Conservation (phyloP, 306 rosid genomes). For the Macrotyloma uniflorum region DNA sequence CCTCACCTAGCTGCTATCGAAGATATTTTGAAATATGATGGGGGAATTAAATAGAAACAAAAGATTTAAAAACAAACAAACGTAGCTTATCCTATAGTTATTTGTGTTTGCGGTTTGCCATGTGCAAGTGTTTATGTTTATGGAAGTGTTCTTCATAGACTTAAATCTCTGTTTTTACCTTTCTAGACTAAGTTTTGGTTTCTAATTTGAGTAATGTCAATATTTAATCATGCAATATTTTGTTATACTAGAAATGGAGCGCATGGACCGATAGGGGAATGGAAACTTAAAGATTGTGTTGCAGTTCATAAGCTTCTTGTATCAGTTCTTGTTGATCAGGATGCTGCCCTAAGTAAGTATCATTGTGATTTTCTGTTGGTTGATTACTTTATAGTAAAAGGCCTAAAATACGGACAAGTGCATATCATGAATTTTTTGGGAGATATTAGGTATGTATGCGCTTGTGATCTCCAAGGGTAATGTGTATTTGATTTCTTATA, state of each 20-base stretch:
- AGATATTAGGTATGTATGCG: not conserved
- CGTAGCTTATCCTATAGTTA: conserved; percentile 8
- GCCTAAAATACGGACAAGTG: not conserved
- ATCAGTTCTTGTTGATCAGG: conserved; percentile 60
- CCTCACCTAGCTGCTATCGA: not conserved
- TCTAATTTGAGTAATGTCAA: conserved; percentile 4
- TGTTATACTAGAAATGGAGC: conserved; percentile 67
- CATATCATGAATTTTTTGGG: not conserved
- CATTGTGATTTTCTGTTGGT: conserved; percentile 2
- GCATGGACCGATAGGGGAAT: conserved; percentile 65
- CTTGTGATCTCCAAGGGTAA: not conserved
- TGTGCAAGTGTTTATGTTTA: not conserved
- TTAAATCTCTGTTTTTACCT: not conserved
- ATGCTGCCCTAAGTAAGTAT: conserved; percentile 78
- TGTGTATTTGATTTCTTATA: not conserved
- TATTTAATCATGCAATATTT: conserved; percentile 33
- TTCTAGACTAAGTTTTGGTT: conserved; percentile 19
- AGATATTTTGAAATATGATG: conserved; percentile 3
- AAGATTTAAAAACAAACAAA: not conserved
- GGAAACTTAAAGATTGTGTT: conserved; percentile 84
- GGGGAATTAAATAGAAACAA: not conserved
- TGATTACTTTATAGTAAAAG: not conserved
- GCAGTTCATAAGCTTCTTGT: conserved; percentile 80
- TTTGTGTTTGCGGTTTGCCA: not conserved
- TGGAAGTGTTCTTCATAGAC: not conserved